Base-by-base conservation (phyloP, 2,329 filamentous ascomycete species). In the Pseudocercospora musae region DNA sequence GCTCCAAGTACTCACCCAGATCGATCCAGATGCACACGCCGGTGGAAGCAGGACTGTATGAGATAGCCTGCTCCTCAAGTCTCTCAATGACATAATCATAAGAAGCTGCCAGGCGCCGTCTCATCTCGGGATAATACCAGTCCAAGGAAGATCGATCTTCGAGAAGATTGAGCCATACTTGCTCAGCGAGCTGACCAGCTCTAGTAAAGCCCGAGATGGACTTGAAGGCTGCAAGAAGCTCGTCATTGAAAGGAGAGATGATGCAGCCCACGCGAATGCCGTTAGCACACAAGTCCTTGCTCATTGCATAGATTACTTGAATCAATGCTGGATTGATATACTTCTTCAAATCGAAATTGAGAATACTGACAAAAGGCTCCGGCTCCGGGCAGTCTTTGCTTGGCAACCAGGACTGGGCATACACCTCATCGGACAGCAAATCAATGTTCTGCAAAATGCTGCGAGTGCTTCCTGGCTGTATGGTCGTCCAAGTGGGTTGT, bases 401-500 rank as follows among this genome's bases (percentile, higher is more conserved):
- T 13, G 21, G 21, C 25, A 60, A 60, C 25, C 40, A 54, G 5
- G 49, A 46, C 23, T 55, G 58, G 2, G 58, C 58, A 27, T 60
- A 60, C 20, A 60, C 58, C 9, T 60, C 58, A 27, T 60, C 58
- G 10, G 58, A 55, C 8, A 60, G 33, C 10, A 60, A n/a, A 29
- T 60, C 40, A 15, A 60, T 55, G 20, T 56, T 60, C 29, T n/a
- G 11, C 27, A 31, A 9, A 55, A 48, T 7, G 58, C 58, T 2
- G 44, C 31, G 31, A 60, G 33, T 7, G 58, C 52, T 18, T 60
- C 50, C 29, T 40, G 40, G 11, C 23, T 37, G 18, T 60, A 60
- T 27, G 49, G 52, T 7, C 50, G 31, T 87, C 58, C 58, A 20
- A 60, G 40, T 8, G 58, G 58, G 27, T 60, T 60, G 37, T 60